Evolutionary conservation across 2,329 filamentous ascomycete species (phyloP), one percentile per base, ranked within the genome.

Genomic region (Calonectria pseudoturangicola): DNA sequence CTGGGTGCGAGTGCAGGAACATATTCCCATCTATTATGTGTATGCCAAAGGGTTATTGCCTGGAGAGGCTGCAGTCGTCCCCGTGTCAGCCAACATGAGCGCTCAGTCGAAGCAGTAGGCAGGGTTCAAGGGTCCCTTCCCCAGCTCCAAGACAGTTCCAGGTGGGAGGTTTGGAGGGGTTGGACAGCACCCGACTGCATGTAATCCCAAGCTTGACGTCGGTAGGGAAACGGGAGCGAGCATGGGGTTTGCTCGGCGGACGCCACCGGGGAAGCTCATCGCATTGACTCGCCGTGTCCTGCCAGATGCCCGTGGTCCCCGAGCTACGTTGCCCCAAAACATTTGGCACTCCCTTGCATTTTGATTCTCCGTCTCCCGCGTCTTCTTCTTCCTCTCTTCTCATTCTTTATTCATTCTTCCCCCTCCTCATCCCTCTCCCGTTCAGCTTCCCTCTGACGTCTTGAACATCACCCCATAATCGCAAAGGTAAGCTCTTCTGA

Each of bases 401-500:
- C 41, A 54, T 51, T 62, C 41, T 16, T 27, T 45, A 50, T 51
- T 62, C 41, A 56, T 60, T 48, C 43, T 71, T 48, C 68, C 70
- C 45, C 41, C 60, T 74, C 70, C 68, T 70, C 63, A 65, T 48
- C 41, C 43, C 45, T 58, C 50, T 64, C 60, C 51, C 68, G 65
- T 33, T 64, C 56, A 67, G 75, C 60, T 70, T 47, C 71, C 66
- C 51, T 51, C 63, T 68, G 65, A n/a, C 67, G 43, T 27, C 67
- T 41, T 48, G 6, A 39, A 66, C 33, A 73, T 45, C 58, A 62
- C 51, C 64, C 71, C 67, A 47, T 43, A 28, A 64, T 66, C 68
- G 27, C 36, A 72, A 79, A 76, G 73, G 77, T 79, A 79, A 39
- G 76, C 69, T 68, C 13, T n/a, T 36, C 54, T 25, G 15, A 47